Conservation (phyloP, 192 early-diverging fungal genomes). For the Coemansia sp. region DNA sequence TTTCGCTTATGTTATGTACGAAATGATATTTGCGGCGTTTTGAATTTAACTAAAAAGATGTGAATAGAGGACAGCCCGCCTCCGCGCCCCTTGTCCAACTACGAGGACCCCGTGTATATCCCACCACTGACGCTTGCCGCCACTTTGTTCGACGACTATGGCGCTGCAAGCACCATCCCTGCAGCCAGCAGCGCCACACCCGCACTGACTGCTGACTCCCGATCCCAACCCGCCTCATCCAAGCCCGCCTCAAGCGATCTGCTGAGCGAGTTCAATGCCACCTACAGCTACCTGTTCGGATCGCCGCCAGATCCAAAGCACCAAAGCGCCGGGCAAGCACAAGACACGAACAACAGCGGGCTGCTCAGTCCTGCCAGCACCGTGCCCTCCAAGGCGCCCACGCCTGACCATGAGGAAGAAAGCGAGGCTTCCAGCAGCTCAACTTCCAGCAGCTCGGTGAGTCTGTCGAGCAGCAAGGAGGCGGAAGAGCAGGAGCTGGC, state of each 20-base stretch:
- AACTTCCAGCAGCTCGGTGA: conserved; percentile 21
- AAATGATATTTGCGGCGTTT: not conserved
- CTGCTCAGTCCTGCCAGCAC: conserved; percentile 35
- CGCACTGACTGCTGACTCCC: not conserved
- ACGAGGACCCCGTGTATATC: conserved; percentile 51
- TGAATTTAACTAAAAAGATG: not conserved
- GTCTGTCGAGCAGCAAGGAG: conserved; percentile 18
- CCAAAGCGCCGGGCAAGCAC: not conserved
- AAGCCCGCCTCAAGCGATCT: conserved; percentile 10
- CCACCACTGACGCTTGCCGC: conserved; percentile 48
- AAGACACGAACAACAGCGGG: conserved; percentile 8
- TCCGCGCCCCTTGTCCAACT: conserved; percentile 34
- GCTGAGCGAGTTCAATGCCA: conserved; percentile 42
- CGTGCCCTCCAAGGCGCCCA: conserved; percentile 11
- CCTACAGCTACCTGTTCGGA: conserved; percentile 46
- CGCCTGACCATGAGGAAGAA: not conserved
- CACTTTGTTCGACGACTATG: conserved; percentile 47
- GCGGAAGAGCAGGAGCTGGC: conserved; percentile 19
- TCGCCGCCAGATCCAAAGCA: conserved; percentile 12
- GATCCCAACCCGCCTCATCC: no score
- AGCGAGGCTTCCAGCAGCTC: conserved; percentile 14
- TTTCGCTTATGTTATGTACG: not conserved
- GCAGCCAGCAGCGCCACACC: not conserved
- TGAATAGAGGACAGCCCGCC: conserved; percentile 48
- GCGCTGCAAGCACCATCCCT: conserved; percentile 15